phyloP scores from a whole-genome alignment of 331 rosid genomes.

The Stylosanthes scabra region DNA sequence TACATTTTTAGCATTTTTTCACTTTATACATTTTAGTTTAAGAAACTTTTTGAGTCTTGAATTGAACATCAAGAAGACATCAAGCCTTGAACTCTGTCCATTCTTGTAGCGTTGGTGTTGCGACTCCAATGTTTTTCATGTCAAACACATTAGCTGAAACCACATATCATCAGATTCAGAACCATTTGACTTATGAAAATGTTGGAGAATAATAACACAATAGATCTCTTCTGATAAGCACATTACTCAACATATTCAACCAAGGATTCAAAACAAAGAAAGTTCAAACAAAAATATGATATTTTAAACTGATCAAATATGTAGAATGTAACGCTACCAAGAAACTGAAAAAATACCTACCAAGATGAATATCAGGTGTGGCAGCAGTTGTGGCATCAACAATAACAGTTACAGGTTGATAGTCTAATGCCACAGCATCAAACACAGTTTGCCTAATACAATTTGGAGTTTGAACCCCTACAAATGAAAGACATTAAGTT shows the following conservation, averaged over 20 bases:
- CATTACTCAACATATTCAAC: not conserved
- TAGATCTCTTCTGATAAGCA: too few species aligned
- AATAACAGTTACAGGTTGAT: slow-evolving; percentile 69
- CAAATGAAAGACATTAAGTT: slow-evolving; percentile 12
- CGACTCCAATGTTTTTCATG: slow-evolving; percentile 88
- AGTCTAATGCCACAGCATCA: slow-evolving; percentile 89
- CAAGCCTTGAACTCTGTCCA: slow-evolving; percentile 61
- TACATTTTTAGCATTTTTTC: slow-evolving; percentile 2
- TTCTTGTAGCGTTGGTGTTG: slow-evolving; percentile 60
- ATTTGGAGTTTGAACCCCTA: slow-evolving; percentile 98
- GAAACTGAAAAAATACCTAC: slow-evolving; percentile 50
- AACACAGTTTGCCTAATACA: slow-evolving; percentile 92
- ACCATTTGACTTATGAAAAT: too few species aligned
- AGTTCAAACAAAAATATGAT: not conserved
- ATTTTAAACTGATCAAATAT: not conserved
- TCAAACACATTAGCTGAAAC: slow-evolving; percentile 21
- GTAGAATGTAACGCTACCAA: slow-evolving; percentile 8
- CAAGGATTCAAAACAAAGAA: slow-evolving; percentile 10
- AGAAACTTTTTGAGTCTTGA: slow-evolving; percentile 11
- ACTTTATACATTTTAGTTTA: not conserved
- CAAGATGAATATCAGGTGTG: slow-evolving; percentile 69
- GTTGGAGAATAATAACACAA: not conserved
- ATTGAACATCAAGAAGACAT: slow-evolving; percentile 29
- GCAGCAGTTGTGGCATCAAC: slow-evolving; percentile 94
- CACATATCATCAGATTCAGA: too few species aligned